Conservation (phyloP, 345 rosid species). For the Xanthoceras sorbifolium region DNA sequence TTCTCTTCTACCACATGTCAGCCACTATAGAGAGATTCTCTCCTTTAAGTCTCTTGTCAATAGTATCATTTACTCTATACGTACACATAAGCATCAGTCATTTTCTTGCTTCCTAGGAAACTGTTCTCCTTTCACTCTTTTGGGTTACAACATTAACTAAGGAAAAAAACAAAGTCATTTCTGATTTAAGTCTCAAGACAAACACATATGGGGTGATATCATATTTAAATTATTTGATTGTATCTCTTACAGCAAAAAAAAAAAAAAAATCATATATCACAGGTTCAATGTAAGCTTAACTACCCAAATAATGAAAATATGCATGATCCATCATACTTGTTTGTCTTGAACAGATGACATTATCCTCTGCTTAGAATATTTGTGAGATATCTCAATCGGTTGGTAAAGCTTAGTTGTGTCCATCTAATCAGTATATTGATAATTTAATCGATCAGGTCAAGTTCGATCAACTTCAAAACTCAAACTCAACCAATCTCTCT, state of each 20-base stretch:
- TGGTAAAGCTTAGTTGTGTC: conserved; percentile 3
- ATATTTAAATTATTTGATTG: no score
- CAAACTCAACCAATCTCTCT: not conserved
- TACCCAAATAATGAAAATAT: not conserved
- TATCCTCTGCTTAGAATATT: not conserved
- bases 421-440: not conserved
- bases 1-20: conserved; percentile 17
- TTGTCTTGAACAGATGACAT: not conserved
- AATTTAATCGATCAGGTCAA: not conserved
- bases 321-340: no score
- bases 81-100: conserved; percentile 8
- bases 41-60: conserved; percentile 2
- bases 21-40: conserved; percentile 31
- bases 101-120: conserved; percentile 21
- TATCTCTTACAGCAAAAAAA: no score
- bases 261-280: no score
- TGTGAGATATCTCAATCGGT: not conserved
- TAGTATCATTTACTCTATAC: conserved; percentile 16
- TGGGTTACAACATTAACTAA: not conserved
- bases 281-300: conserved; percentile 13
- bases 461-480: not conserved
- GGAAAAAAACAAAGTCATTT: not conserved
- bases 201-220: no score
- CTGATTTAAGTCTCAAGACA: no score
- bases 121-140: not conserved